phyloP scores from a whole-genome alignment of 1,284 basidiomycete genomes.

The Macrocybe sp. region DNA sequence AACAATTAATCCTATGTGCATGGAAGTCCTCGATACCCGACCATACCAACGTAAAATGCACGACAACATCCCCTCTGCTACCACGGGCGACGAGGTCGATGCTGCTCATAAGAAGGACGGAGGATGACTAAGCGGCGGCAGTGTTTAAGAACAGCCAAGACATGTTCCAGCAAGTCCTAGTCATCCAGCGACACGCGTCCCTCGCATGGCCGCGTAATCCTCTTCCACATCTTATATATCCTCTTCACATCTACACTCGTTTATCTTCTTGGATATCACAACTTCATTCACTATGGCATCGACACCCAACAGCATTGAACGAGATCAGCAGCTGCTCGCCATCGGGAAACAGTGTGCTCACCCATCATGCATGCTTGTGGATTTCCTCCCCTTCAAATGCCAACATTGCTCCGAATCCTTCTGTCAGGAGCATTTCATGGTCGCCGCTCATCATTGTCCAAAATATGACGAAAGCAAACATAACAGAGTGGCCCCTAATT shows the following conservation, averaged over 20 bases:
- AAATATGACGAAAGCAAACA: constrained; percentile 66
- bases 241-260: constrained; percentile 5
- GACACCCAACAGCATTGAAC: constrained; percentile 21
- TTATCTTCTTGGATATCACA: constrained; percentile 6
- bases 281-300: constrained; percentile 14
- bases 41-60: constrained; percentile 29
- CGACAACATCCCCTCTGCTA: background rate
- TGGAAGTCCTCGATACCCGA: background rate
- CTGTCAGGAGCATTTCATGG: constrained; percentile 73
- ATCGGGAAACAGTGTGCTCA: constrained; percentile 71
- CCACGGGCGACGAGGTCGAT: background rate
- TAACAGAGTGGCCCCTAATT: constrained; percentile 69
- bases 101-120: background rate
- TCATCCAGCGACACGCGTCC: no score
- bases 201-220: constrained; percentile 16
- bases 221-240: constrained; percentile 5
- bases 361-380: constrained; percentile 58
- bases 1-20: background rate
- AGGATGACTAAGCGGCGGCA: constrained; percentile 1
- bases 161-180: no score
- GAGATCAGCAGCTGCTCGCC: constrained; percentile 50
- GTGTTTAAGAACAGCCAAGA: constrained; percentile 1
- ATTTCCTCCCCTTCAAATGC: constrained; percentile 81
- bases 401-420: constrained; percentile 63
- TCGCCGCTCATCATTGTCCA: constrained; percentile 56